A percentile compares a stretch with the other conserved stretches of the same genome.
Conservation (phyloP, 1,139 yeast genomes). For the Hemisphaericaspora lyxosophila region DNA sequence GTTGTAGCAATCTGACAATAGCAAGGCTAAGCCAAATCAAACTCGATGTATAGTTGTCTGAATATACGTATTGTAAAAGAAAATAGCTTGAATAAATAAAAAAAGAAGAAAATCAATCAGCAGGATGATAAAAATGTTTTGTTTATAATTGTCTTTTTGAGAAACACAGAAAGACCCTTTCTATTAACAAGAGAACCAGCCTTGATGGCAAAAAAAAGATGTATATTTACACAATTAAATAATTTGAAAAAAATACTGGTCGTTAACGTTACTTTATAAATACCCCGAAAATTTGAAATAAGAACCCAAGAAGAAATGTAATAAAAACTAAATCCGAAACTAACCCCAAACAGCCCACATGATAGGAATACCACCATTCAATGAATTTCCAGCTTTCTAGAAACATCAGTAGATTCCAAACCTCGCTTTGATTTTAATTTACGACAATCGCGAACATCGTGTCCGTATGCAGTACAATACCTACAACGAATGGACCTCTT, state of each 20-base stretch:
- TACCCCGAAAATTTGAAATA: background rate
- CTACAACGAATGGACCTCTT: conserved; percentile 2
- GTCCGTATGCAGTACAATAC: conserved; percentile 4
- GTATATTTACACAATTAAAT: too few relatives aligned
- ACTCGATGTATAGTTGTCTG: too few relatives aligned
- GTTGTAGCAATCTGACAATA: too few relatives aligned
- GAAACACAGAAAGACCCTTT: too few relatives aligned
- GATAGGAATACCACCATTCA: background rate
- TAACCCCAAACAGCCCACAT: background rate
- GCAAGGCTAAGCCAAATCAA: too few relatives aligned
- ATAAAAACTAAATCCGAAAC: background rate
- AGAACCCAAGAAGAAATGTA: background rate
- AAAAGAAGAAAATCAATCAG: too few relatives aligned
- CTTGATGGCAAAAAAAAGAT: background rate
- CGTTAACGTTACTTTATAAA: background rate
- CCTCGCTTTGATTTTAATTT: conserved; percentile 2
- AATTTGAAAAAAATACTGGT: background rate
- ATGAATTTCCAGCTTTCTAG: background rate
- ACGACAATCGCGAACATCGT: conserved; percentile 4
- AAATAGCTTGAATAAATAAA: too few relatives aligned
- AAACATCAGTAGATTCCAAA: too few relatives aligned
- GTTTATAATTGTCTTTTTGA: too few relatives aligned
- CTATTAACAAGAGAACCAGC: background rate
- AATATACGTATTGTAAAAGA: too few relatives aligned
- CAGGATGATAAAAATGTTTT: too few relatives aligned